A percentile compares a stretch with the other conserved stretches of the same genome.
Conservation (phyloP, 768 basidiomycete genomes). For the Russula griseocarnosa region DNA sequence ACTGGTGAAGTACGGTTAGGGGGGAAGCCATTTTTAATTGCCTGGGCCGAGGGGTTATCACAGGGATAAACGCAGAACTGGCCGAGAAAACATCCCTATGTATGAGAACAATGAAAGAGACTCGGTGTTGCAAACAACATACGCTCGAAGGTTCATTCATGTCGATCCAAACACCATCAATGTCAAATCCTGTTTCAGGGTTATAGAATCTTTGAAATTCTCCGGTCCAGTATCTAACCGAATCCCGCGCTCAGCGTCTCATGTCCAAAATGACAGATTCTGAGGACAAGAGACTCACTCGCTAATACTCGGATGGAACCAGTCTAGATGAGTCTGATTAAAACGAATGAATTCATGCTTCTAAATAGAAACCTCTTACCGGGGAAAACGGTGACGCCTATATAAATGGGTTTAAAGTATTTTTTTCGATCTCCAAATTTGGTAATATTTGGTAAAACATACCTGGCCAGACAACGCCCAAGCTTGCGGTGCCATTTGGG, state of each 20-base stretch:
- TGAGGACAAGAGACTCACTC: slow-evolving; percentile 36
- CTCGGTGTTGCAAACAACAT: slow-evolving; percentile 20
- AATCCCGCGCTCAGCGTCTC: neutral
- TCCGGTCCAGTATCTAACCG: slow-evolving; percentile 53
- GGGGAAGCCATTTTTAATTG: slow-evolving; percentile 48
- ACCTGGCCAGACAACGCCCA: slow-evolving; percentile 67
- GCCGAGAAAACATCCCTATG: neutral
- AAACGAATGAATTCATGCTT: neutral
- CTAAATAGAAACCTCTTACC: slow-evolving; percentile 35
- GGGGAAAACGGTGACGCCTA: slow-evolving; percentile 55
- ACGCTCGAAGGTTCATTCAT: slow-evolving; percentile 74
- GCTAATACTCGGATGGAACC: slow-evolving; percentile 55
- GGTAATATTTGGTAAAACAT: slow-evolving; percentile 18
- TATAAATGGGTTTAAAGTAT: neutral
- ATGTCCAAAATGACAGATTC: neutral
- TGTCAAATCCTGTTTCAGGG: slow-evolving; percentile 52
- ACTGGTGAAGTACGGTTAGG: slow-evolving; percentile 48
- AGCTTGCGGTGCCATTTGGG: slow-evolving; percentile 51
- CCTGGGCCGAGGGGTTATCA: slow-evolving; percentile 55
- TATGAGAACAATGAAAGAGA: neutral
- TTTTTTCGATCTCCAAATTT: neutral
- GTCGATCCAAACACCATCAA: slow-evolving; percentile 72
- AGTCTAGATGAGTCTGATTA: slow-evolving; percentile 39
- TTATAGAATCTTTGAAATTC: slow-evolving; percentile 58
- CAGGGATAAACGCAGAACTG: slow-evolving; percentile 66